These are phyloP conservation scores for Tulasnella calospora DNA, from an alignment of 768 basidiomycete species.

Conservation along the genomic window DNA sequence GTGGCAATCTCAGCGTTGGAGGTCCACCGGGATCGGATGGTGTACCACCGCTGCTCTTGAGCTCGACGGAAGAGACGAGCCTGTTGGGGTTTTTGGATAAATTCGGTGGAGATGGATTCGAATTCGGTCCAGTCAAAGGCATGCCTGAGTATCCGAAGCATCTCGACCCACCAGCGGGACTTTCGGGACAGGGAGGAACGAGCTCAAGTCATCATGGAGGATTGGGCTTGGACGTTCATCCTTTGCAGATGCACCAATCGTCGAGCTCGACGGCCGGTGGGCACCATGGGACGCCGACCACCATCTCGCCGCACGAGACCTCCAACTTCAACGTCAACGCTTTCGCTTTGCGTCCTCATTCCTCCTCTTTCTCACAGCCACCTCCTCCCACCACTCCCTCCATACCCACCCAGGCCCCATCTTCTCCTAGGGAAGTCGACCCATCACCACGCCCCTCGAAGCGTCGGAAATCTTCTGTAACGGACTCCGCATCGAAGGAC, in stretches of 20 bases:
- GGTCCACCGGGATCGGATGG: neutral
- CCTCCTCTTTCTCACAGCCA: neutral
- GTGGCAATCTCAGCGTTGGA: neutral
- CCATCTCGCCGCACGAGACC: neutral
- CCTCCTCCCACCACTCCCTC: constrained; percentile 22
- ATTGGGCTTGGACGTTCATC: neutral
- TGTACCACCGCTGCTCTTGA: constrained; percentile 48
- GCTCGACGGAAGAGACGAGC: constrained; percentile 69
- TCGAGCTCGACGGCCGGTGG: neutral
- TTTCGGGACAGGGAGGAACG: neutral
- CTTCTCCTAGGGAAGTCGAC: neutral
- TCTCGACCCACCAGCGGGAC: neutral
- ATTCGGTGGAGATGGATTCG: constrained; percentile 52
- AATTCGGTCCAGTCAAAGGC: constrained; percentile 45
- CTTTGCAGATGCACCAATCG: neutral
- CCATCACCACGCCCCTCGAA: constrained; percentile 12
- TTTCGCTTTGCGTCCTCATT: neutral
- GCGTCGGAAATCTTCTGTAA: constrained; percentile 29
- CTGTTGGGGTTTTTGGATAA: constrained; percentile 78
- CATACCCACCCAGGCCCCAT: constrained; percentile 28
- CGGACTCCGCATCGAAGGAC: constrained; percentile 22
- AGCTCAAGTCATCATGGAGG: neutral
- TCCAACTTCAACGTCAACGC: neutral
- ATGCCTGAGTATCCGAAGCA: constrained; percentile 28
- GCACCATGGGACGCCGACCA: neutral